Percentiles rank a stretch among this genome's conserved stretches.
phyloP scores from a whole-genome alignment of 345 rosid genomes.

The Arabis hirsuta region DNA sequence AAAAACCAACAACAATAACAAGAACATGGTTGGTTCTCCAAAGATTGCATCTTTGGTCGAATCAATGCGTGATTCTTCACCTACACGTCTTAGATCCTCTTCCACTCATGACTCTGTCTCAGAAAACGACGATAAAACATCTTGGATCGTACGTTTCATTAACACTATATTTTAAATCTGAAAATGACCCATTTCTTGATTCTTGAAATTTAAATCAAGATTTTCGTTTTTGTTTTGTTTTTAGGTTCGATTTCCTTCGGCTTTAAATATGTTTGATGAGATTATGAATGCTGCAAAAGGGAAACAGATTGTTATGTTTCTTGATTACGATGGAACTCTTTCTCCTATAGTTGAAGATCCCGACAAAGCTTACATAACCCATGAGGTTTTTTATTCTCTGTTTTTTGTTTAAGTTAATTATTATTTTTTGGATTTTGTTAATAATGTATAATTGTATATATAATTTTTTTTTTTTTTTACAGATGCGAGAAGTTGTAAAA shows the following conservation, averaged over 20 bases:
- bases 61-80: slow-evolving; percentile 92
- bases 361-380: slow-evolving; percentile 87
- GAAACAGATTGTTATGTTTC: slow-evolving; percentile 89
- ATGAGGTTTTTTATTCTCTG: slow-evolving; percentile 53
- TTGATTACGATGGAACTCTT: slow-evolving; percentile 96
- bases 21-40: slow-evolving; percentile 30
- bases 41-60: slow-evolving; percentile 69
- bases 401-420: background rate
- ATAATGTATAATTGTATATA: background rate
- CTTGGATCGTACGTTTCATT: slow-evolving; percentile 69
- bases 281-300: slow-evolving; percentile 64
- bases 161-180: background rate
- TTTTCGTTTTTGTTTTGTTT: background rate
- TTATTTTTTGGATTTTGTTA: background rate
- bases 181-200: background rate
- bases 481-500: slow-evolving; percentile 88
- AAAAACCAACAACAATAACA: slow-evolving; percentile 33
- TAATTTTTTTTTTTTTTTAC: background rate
- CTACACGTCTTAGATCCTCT: slow-evolving; percentile 66
- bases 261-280: slow-evolving; percentile 72
- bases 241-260: slow-evolving; percentile 84
- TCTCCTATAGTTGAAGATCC: slow-evolving; percentile 98
- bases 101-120: slow-evolving; percentile 39
- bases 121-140: slow-evolving; percentile 45
- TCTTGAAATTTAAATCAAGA: slow-evolving; percentile 12